Evolutionary conservation across 495 filamentous ascomycete genomes (phyloP).

Genomic region (Amorphotheca resinae): DNA sequence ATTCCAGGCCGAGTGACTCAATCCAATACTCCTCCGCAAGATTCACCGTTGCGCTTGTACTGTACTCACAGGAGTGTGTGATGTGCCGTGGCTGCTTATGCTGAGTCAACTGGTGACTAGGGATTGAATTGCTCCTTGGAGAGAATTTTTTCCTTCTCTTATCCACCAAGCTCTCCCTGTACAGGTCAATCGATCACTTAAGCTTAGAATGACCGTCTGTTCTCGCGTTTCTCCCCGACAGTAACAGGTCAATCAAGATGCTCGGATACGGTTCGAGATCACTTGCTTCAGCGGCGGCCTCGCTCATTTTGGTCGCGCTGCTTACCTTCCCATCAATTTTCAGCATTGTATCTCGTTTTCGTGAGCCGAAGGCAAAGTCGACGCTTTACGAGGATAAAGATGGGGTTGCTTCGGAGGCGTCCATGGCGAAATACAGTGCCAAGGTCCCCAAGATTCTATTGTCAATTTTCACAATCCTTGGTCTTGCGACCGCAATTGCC

Average conservation of each 20-base stretch:
- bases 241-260: slow-evolving; percentile 12
- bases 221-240: no score
- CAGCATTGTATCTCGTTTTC: slow-evolving; percentile 11
- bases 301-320: slow-evolving; percentile 3
- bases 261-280: slow-evolving; percentile 9
- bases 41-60: no score
- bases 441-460: slow-evolving; percentile 34
- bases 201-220: no score
- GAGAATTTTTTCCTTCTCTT: no score
- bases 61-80: no score
- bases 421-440: slow-evolving; percentile 38
- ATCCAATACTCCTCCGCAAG: no score
- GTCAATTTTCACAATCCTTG: slow-evolving; percentile 30
- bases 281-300: slow-evolving; percentile 8
- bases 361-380: slow-evolving; percentile 9
- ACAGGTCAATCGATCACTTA: no score
- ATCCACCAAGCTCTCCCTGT: no score
- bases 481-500: slow-evolving; percentile 18
- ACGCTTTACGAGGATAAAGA: slow-evolving; percentile 50
- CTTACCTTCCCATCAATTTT: slow-evolving; percentile 10
- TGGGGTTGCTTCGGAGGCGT: slow-evolving; percentile 45
- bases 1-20: no score
- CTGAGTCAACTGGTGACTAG: no score
- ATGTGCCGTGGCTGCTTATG: no score
- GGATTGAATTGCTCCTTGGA: no score